A percentile compares a stretch with the other conserved stretches of the same genome.
These are phyloP conservation scores for Fusarium miscanthi DNA, from an alignment of 2,329 filamentous ascomycete genomes.

Conservation along the genomic window DNA sequence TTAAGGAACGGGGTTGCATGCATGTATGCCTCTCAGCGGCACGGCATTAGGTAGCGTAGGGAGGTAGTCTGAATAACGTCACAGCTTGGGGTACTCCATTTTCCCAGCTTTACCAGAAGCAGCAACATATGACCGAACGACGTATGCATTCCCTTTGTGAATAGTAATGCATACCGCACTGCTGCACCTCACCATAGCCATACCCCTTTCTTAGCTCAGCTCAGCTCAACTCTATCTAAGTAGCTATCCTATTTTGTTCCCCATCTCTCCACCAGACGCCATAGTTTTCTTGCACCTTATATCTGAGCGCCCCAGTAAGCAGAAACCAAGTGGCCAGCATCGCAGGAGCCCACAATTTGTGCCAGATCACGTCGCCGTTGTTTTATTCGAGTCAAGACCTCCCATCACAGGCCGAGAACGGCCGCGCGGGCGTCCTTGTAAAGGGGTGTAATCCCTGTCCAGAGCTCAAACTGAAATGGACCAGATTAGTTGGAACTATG, in stretches of 20 bases:
- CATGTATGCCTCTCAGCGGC: slow-evolving; percentile 11
- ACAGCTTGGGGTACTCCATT: slow-evolving; percentile 5
- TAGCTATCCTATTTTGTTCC: neutral
- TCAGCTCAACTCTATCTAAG: slow-evolving; percentile 4
- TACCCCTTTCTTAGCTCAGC: neutral
- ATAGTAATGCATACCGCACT: neutral
- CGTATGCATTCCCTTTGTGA: neutral
- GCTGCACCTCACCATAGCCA: neutral
- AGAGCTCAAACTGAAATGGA: slow-evolving; percentile 74
- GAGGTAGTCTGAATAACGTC: slow-evolving; percentile 29
- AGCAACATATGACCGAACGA: slow-evolving; percentile 8
- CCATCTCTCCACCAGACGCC: slow-evolving; percentile 18
- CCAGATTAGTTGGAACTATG: slow-evolving; percentile 30
- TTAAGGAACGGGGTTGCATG: neutral
- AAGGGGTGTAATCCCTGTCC: slow-evolving; percentile 83
- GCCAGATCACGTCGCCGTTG: slow-evolving; percentile 3
- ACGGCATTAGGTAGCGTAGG: neutral
- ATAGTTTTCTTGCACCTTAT: neutral
- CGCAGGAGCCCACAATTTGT: neutral
- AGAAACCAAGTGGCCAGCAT: neutral
- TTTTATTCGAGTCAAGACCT: neutral
- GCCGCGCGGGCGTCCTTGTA: slow-evolving; percentile 75
- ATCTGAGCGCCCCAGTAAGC: neutral
- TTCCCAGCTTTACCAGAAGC: slow-evolving; percentile 15
- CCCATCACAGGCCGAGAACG: slow-evolving; percentile 56